Base-by-base conservation (phyloP, 805 yeast genomes). In the Candida morakotiae region DNA sequence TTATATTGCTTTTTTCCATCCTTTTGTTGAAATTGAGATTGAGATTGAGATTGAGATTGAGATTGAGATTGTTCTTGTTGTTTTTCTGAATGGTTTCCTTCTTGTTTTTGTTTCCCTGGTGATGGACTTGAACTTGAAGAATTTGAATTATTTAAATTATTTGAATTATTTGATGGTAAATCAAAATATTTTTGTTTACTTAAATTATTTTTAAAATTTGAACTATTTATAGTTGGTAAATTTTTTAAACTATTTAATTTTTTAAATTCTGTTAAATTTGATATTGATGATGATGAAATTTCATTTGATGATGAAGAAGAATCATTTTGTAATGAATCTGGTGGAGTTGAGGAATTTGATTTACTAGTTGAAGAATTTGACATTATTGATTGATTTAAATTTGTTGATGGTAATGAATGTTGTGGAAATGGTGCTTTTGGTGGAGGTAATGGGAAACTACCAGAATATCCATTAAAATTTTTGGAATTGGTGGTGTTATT, bases 371-470 rank as follows among this genome's bases (percentile, higher is more conserved):
- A 7, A 18, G 23, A 29, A 5, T 9, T 10, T 23, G 35, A 23
- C 10, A 10, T 24, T 16, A 32, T 21, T 3, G 34, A 32, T 17
- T 24, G 23, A 17, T 13, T 16, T 8, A 23, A 17, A 24, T 16
- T 24, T 16, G 28, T 19, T 23, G 20, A 18, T 17, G 35, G 28
- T 24, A 24, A 23, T 4, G 27, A 19, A 32, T 32, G 35, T 32
- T 32, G 28, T 6, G 35, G 35, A 24, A 32, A 32, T n/a, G 35
- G 28, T 4, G 35, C 35, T 24, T 24, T 32, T 24, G 35, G 28
- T 10, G 35, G 35, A 2, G 35, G 35, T 9, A 32, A 24, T 11
- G 28, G 29, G 17, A 32, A 32, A 32, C 35, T 32, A 16, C 29
- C 28, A 8, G 11, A 10, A 28, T 17, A 18, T 13, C 7, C 17